These are phyloP conservation scores for Trichoderma polysporum DNA, from an alignment of 2,329 filamentous ascomycete genomes.

Conservation along the genomic window DNA sequence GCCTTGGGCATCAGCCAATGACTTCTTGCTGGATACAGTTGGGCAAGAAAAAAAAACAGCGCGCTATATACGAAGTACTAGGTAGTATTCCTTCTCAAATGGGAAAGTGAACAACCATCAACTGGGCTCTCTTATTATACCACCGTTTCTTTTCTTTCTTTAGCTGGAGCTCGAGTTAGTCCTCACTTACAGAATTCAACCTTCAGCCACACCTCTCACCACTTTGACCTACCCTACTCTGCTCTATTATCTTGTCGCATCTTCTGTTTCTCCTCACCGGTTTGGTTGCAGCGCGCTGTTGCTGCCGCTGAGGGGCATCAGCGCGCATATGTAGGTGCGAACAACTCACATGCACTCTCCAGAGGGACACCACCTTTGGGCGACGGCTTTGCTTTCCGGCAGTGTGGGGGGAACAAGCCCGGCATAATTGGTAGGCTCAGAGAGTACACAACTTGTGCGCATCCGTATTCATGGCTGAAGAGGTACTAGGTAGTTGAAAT, in stretches of 20 bases:
- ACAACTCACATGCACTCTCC: slow-evolving; percentile 20
- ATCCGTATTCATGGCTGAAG: not conserved
- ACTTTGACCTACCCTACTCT: not conserved
- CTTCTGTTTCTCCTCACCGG: slow-evolving; percentile 10
- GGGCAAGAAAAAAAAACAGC: not conserved
- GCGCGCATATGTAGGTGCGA: slow-evolving; percentile 16
- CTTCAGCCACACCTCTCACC: not conserved
- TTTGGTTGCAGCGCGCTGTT: slow-evolving; percentile 12
- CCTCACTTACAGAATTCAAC: not conserved
- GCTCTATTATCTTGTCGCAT: not conserved
- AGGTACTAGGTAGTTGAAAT: not conserved
- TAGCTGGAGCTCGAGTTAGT: not conserved
- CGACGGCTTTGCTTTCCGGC: not conserved
- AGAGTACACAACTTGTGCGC: not conserved
- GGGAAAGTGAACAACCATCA: not conserved
- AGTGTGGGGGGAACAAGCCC: not conserved
- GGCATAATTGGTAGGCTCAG: slow-evolving; percentile 2
- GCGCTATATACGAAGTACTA: not conserved
- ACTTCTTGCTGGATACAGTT: not conserved
- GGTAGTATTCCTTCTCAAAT: not conserved
- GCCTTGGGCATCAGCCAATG: not conserved
- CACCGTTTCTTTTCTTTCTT: not conserved
- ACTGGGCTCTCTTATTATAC: not conserved
- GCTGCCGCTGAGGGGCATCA: slow-evolving; percentile 17
- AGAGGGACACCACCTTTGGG: slow-evolving; percentile 10